A percentile compares a stretch with the other conserved stretches of the same genome.
Conservation (phyloP, 2,329 filamentous ascomycete species). For the Chalaropsis thielavioides region DNA sequence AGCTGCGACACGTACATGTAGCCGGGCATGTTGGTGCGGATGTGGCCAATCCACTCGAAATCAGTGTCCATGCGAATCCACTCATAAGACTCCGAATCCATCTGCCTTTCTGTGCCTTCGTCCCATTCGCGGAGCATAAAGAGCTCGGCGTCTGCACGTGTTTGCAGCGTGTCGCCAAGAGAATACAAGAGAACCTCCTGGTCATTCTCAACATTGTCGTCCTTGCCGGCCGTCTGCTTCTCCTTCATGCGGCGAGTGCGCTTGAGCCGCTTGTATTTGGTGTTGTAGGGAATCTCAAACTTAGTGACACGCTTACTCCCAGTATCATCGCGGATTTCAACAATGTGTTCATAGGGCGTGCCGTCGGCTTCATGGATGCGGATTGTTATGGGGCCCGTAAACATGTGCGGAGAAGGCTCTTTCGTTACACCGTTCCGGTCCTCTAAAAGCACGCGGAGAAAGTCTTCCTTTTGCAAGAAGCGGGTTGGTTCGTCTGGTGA, state of each 20-base stretch:
- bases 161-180: slow-evolving; percentile 77
- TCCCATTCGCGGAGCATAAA: slow-evolving; percentile 88
- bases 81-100: slow-evolving; percentile 94
- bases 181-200: slow-evolving; percentile 64
- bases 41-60: slow-evolving; percentile 91
- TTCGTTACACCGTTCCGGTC: slow-evolving; percentile 53
- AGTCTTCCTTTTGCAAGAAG: slow-evolving; percentile 51
- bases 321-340: slow-evolving; percentile 78
- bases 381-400: slow-evolving; percentile 94
- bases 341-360: slow-evolving; percentile 94
- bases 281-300: slow-evolving; percentile 95
- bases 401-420: slow-evolving; percentile 59
- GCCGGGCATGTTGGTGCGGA: slow-evolving; percentile 66
- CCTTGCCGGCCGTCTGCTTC: slow-evolving; percentile 36
- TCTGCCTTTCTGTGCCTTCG: slow-evolving; percentile 70
- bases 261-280: slow-evolving; percentile 96
- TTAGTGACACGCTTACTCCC: slow-evolving; percentile 50
- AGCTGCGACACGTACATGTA: slow-evolving; percentile 98
- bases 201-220: slow-evolving; percentile 18
- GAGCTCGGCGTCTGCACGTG: slow-evolving; percentile 61
- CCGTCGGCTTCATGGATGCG: slow-evolving; percentile 96
- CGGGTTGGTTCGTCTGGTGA: slow-evolving; percentile 26
- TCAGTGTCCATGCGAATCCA: slow-evolving; percentile 98
- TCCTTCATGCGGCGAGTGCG: slow-evolving; percentile 72
- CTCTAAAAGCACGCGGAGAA: slow-evolving; percentile 76